Evolutionary conservation across 2,329 filamentous ascomycete genomes (phyloP), one percentile per base, ranked within the genome.

Genomic region (Penicillium hesseltinei): DNA sequence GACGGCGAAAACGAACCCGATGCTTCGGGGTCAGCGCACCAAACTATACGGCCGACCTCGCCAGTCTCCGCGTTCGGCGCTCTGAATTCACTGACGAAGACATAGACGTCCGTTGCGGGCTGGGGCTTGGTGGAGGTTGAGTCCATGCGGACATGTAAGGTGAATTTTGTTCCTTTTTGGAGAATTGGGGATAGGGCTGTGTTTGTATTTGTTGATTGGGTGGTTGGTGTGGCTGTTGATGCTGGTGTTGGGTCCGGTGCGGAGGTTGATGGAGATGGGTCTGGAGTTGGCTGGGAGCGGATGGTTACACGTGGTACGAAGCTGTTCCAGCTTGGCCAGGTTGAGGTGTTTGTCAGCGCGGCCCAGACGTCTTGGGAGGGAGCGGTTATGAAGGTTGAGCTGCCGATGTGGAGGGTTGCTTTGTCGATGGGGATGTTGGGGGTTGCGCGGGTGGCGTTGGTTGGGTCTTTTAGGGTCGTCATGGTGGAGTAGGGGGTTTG

Each of bases 311-410:
- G 69, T 2, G 78, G 74, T 6, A 78, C 70, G 64, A 80, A 81
- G 7, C 70, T 69, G 61, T 81, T 81, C 80, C 80, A 82, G 46
- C 73, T 63, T 23, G 73, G 71, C 75, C 76, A 81, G 50, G 74
- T 77, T 23, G 77, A 74, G 29, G 77, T 77, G 64, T 81, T 71
- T 48, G 76, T 71, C 4, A 81, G 66, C 9, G 73, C 71, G 25
- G 75, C 68, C 72, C 78, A 80, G 58, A 80, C 75, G n/a, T 71
- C 64, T 23, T 71, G 61, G 3, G 77, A 69, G 9, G 77, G 71
- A 2, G 78, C 78, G 43, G 69, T 63, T 66, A 80, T 78, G 33
- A 65, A 61, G 44, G 65, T 71, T 51, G 73, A 70, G 65, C 71
- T 72, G 54, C 71, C 65, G 56, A 72, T 57, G 59, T 71, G 65